Evolutionary conservation across 192 early-diverging fungal species (phyloP).

Genomic region (Coemansia sp.): DNA sequence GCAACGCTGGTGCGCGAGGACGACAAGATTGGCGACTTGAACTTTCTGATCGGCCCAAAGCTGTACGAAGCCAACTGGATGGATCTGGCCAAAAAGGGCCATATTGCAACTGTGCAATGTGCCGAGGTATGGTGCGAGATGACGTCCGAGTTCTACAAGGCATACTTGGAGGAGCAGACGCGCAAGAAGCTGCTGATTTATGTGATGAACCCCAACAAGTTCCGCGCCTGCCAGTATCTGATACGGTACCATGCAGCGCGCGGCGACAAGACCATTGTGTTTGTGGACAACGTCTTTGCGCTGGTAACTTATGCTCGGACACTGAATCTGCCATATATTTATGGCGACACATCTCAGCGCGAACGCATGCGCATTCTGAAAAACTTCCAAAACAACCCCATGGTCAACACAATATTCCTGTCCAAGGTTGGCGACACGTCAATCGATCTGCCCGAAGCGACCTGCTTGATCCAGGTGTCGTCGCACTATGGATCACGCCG

Average conservation of each 20-base stretch:
- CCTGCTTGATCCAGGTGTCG: constrained; percentile 97
- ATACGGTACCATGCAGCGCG: constrained; percentile 88
- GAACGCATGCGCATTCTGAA: constrained; percentile 90
- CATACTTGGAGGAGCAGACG: constrained; percentile 79
- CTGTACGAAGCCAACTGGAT: constrained; percentile 99
- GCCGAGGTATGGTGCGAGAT: constrained; percentile 99
- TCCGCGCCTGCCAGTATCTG: constrained; percentile 96
- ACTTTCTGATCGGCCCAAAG: constrained; percentile 98
- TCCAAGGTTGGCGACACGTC: constrained; percentile 98
- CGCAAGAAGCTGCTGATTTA: constrained; percentile 84
- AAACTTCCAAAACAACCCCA: constrained; percentile 92
- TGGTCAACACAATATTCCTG: constrained; percentile 84
- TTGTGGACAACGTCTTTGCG: constrained; percentile 98
- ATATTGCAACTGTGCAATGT: constrained; percentile 98
- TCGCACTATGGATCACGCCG: constrained; percentile 96
- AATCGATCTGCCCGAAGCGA: constrained; percentile 97
- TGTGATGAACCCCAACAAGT: constrained; percentile 97
- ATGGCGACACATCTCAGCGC: constrained; percentile 83
- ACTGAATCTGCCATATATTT: constrained; percentile 82
- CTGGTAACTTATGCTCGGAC: constrained; percentile 85
- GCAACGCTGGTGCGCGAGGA: constrained; percentile 98
- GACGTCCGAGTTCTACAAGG: constrained; percentile 94
- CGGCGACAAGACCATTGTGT: constrained; percentile 98
- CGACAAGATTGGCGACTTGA: constrained; percentile 95
- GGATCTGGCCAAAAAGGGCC: constrained; percentile 94